Conservation (phyloP, 169 alveolate genomes). For the Babesia bigemina region DNA sequence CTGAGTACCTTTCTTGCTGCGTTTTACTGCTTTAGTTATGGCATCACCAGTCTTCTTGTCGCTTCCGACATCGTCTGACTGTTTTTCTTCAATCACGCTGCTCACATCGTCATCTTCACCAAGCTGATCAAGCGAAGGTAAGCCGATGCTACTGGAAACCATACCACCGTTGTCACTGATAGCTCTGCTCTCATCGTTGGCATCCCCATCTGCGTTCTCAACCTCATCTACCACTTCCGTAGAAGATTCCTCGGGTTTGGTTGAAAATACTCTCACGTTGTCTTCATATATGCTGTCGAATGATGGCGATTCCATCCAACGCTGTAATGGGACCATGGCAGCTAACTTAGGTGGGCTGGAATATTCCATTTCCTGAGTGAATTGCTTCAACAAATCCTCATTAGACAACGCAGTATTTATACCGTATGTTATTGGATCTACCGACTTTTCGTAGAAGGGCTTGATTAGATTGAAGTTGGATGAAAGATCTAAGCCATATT, state of each 20-base stretch:
- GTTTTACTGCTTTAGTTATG: too few species aligned
- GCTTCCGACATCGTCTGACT: too few species aligned
- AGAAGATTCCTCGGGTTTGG: background rate
- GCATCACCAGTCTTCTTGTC: too few species aligned
- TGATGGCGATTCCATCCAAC: background rate
- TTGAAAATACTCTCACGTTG: background rate
- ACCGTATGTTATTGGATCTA: background rate
- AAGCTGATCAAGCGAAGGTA: too few species aligned
- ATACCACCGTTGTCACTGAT: too few species aligned
- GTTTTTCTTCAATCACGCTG: too few species aligned
- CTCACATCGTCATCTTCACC: too few species aligned
- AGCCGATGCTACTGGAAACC: too few species aligned
- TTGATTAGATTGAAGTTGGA: constrained; percentile 8
- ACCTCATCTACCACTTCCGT: too few species aligned
- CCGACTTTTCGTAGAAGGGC: constrained; percentile 26
- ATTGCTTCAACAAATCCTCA: background rate
- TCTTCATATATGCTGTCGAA: background rate
- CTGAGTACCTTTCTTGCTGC: too few species aligned
- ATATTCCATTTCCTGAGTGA: background rate
- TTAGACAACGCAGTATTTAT: background rate
- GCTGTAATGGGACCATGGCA: background rate
- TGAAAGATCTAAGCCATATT: constrained; percentile 19
- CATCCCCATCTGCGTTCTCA: too few species aligned
- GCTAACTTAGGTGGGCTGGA: background rate
- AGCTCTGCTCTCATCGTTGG: too few species aligned